Evolutionary conservation across 331 rosid genomes (phyloP).

Genomic region (Malus hybrid): DNA sequence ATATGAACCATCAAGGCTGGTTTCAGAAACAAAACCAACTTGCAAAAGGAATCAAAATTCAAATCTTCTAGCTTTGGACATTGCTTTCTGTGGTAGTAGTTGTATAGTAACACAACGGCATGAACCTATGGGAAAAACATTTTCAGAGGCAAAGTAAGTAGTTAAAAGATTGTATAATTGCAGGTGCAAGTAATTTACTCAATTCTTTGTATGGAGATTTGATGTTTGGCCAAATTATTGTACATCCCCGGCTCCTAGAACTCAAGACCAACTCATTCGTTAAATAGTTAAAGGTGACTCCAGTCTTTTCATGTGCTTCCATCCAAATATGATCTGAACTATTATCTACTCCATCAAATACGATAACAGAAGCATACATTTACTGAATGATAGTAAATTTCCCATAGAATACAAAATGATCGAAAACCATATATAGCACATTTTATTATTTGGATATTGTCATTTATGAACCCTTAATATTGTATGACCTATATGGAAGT

Average conservation of each 20-base stretch:
- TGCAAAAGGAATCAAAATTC: conserved; percentile 57
- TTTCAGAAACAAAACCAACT: conserved; percentile 53
- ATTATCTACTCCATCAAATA: no score
- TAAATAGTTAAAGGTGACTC: neutral
- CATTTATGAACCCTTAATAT: neutral
- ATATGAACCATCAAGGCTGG: conserved; percentile 52
- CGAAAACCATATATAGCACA: no score
- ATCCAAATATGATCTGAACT: neutral
- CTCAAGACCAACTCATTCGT: neutral
- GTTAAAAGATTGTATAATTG: conserved; percentile 5
- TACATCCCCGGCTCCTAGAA: neutral
- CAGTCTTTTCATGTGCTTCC: neutral
- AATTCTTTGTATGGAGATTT: neutral
- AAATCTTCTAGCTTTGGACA: conserved; percentile 46
- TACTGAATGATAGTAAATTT: no score
- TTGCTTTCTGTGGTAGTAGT: conserved; percentile 66
- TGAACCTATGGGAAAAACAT: conserved; percentile 48
- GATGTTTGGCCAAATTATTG: neutral
- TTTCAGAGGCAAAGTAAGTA: conserved; percentile 16
- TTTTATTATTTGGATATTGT: neutral
- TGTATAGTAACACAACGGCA: conserved; percentile 68
- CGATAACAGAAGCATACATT: neutral
- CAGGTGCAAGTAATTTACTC: neutral
- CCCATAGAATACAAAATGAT: neutral
- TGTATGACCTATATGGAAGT: neutral